Base-by-base conservation (phyloP, 805 yeast species). In the Teunomyces barrocoloradensis region DNA sequence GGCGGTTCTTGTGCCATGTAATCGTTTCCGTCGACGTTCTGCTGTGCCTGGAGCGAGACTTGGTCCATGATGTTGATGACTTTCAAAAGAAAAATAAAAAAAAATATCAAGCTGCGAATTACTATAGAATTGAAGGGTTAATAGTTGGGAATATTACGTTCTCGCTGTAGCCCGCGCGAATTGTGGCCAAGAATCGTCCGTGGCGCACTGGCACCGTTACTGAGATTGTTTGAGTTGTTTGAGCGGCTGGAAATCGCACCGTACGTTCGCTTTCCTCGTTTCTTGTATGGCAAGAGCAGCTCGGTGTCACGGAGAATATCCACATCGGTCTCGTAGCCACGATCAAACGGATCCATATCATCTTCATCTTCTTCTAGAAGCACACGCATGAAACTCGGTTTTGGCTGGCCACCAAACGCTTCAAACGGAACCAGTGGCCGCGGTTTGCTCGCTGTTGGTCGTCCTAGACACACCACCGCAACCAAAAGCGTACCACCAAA, bases 311-410 rank as follows among this genome's bases (percentile, higher is more conserved):
- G 50, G 20, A 63, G 46, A 52, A 63, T 60, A 51, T 72, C 77
- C 32, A 65, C 68, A 47, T 73, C 77, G 4, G 75, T 73, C 52
- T 73, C 78, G 51, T 73, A 73, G 4, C 77, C 77, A 27, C 66
- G 52, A 50, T 72, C 77, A 45, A 53, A 56, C 15, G 48, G 48
- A 27, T 47, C 48, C 15, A 42, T 45, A 40, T 58, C 68, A 5
- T 70, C 75, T 7, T 59, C 64, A 20, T 64, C 62, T 6, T 59
- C 64, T 23, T 64, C 62, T 0, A 64, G 54, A 17, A 55, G 56
- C n/a, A 73, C 70, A 23, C 69, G 57, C 77, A 73, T 72, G 50
- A 62, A 72, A 34, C 68, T 66, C 1, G 70, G 51, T 25, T 59
- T 66, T 5, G 59, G 57, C 21, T 40, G 43, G 18, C 39, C 38